Evolutionary conservation across 176 grass and related monocot genomes (phyloP), one percentile per base, ranked within the genome.

Genomic region (Carex kokanica): DNA sequence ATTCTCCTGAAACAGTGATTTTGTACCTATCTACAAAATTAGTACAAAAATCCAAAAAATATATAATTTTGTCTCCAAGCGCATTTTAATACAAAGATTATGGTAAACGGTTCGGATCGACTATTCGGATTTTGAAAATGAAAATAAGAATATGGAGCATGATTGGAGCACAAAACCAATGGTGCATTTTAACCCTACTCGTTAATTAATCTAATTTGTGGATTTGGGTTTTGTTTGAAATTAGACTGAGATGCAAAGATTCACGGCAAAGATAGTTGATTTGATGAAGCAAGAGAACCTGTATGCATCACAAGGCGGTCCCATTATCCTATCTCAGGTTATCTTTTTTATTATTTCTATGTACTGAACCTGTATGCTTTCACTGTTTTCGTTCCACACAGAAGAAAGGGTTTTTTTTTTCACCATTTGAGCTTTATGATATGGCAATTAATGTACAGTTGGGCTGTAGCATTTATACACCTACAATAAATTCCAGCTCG

Each of bases 231-330:
- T 71, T 32, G 55, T 58, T 16, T 29, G 8, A 31, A 4, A 17
- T 54, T 81, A 94, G 92, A 36, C 79, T 69, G 96, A 99, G 88
- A 93, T 99, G 96, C 96, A 92, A 89, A 86, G 88, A 64, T 99
- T 99, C 88, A 99, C 96, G 5, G 56, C 85, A 57, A 99, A 99
- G 84, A 94, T 99, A 53, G 96, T 99, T 64, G 89, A 88, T 60
- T 83, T 92, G 85, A 93, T 99, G 93, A 95, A 99, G 88, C 82
- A 88, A 49, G 91, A 94, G 24, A 94, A 94, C 10, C 86, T 99
- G 8, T 99, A 99, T 90, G 96, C 96, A 77, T 93, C 96, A 40
- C 96, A 99, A 86, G 96, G 96, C 52, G 95, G 95, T 77, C 92
- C 92, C 38, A 90, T 95, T 82, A 93, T 98, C 87, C 87, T 98